Evolutionary conservation across 2,329 filamentous ascomycete genomes (phyloP).

Genomic region (Botrytis elliptica): DNA sequence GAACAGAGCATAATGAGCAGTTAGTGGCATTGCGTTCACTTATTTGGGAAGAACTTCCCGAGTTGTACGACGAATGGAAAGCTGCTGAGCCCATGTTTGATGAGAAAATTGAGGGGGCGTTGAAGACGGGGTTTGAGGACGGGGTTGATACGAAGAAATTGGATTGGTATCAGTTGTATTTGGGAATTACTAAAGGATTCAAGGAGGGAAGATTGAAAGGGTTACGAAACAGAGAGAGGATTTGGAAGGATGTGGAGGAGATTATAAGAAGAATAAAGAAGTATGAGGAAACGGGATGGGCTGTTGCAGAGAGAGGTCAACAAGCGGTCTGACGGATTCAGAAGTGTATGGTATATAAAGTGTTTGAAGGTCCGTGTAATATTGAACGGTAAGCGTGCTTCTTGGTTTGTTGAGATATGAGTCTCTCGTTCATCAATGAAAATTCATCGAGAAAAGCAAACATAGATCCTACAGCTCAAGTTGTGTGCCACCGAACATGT

Average conservation of each 20-base stretch:
- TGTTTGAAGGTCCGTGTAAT: not conserved
- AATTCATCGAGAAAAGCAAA: not conserved
- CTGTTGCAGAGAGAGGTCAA: not conserved
- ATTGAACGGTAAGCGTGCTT: not conserved
- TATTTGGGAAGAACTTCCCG: conserved; percentile 2
- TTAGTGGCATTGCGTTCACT: not conserved
- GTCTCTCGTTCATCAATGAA: not conserved
- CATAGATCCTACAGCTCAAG: not conserved
- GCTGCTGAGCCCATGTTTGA: conserved; percentile 7
- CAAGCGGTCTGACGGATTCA: not conserved
- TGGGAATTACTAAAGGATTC: conserved; percentile 29
- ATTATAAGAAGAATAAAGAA: conserved; percentile 22
- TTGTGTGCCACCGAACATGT: not conserved
- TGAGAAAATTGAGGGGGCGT: not conserved
- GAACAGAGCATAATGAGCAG: not conserved
- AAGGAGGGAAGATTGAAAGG: conserved; percentile 29
- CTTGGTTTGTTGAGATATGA: accelerated
- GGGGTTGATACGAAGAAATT: conserved; percentile 24
- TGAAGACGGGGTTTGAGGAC: not conserved
- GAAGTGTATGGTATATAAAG: not conserved
- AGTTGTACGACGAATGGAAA: conserved; percentile 10
- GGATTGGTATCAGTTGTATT: conserved; percentile 32
- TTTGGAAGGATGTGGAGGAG: conserved; percentile 32
- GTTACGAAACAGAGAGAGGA: conserved; percentile 31
- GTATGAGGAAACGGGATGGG: not conserved